Percentiles rank a stretch among this genome's conserved stretches.
Conservation (phyloP, 192 early-diverging fungal genomes). For the Umbelopsis sp. region DNA sequence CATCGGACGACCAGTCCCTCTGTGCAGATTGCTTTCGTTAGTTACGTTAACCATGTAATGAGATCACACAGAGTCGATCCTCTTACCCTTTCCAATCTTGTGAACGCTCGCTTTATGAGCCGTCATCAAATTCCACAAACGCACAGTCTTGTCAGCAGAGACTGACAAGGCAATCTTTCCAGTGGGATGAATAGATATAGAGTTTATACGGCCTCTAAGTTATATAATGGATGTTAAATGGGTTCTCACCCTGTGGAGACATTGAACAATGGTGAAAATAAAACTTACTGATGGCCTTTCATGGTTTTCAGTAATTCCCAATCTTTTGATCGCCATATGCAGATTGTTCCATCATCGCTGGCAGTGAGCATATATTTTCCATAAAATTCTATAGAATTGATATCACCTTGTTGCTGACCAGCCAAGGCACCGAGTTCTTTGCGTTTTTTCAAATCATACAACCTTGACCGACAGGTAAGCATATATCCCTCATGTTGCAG, state of each 20-base stretch:
- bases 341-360: conserved; percentile 87
- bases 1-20: conserved; percentile 59
- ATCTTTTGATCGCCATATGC: conserved; percentile 91
- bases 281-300: conserved; percentile 70
- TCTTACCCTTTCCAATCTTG: conserved; percentile 47
- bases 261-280: not conserved
- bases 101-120: conserved; percentile 66
- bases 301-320: conserved; percentile 95
- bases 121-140: conserved; percentile 78
- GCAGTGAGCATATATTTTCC: conserved; percentile 85
- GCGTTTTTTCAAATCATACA: conserved; percentile 85
- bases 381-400: conserved; percentile 85
- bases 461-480: conserved; percentile 15
- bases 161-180: conserved; percentile 94
- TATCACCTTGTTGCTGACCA: conserved; percentile 86
- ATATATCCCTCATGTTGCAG: not conserved
- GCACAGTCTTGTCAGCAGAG: conserved; percentile 64
- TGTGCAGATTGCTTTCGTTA: conserved; percentile 8
- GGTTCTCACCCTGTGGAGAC: not conserved
- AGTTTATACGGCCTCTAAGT: conserved; percentile 70
- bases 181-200: conserved; percentile 90
- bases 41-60: not conserved
- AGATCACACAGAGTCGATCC: not conserved
- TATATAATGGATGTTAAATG: not conserved
- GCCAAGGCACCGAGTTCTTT: conserved; percentile 91